Percentiles rank a stretch among this genome's conserved stretches.
These are phyloP conservation scores for Colletotrichum paranaense DNA, from an alignment of 2,329 filamentous ascomycete species.

Conservation along the genomic window DNA sequence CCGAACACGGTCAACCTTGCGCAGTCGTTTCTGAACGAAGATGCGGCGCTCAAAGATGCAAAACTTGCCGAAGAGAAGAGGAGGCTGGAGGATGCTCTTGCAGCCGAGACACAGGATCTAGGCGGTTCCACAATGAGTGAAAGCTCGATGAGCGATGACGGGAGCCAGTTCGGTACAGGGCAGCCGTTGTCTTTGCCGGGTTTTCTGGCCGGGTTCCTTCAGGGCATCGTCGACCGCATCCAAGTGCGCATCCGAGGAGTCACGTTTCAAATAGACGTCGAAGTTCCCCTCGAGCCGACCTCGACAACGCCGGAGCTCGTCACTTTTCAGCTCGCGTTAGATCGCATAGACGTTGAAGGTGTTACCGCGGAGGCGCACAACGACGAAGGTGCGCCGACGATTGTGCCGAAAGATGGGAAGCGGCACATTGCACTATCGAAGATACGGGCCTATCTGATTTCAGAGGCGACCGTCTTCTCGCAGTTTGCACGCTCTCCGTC, in stretches of 20 bases:
- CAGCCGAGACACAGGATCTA: constrained; percentile 71
- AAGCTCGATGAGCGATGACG: constrained; percentile 71
- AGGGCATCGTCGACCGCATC: constrained; percentile 78
- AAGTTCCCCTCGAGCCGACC: constrained; percentile 62
- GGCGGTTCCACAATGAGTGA: constrained; percentile 69
- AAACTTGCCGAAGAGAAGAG: constrained; percentile 69
- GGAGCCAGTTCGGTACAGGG: constrained; percentile 74
- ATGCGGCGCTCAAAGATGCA: constrained; percentile 63
- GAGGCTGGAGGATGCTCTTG: constrained; percentile 76
- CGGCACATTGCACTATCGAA: constrained; percentile 72
- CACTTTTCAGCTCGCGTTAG: constrained; percentile 73
- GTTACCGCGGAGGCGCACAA: constrained; percentile 59
- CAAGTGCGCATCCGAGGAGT: constrained; percentile 75
- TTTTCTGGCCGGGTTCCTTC: constrained; percentile 78
- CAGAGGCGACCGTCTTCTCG: constrained; percentile 75
- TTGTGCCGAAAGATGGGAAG: constrained; percentile 70
- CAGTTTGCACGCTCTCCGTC: constrained; percentile 64
- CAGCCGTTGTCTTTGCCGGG: constrained; percentile 75
- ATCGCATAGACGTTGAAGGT: constrained; percentile 74
- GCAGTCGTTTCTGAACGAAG: constrained; percentile 73
- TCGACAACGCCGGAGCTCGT: constrained; percentile 63
- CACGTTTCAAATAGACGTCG: constrained; percentile 73
- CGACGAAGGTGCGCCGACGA: constrained; percentile 46
- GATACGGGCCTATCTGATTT: constrained; percentile 73
- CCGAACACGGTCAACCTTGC: constrained; percentile 80